Evolutionary conservation across 2,329 filamentous ascomycete genomes (phyloP), one percentile per base, ranked within the genome.

Genomic region (Mollisiaceae sp.): DNA sequence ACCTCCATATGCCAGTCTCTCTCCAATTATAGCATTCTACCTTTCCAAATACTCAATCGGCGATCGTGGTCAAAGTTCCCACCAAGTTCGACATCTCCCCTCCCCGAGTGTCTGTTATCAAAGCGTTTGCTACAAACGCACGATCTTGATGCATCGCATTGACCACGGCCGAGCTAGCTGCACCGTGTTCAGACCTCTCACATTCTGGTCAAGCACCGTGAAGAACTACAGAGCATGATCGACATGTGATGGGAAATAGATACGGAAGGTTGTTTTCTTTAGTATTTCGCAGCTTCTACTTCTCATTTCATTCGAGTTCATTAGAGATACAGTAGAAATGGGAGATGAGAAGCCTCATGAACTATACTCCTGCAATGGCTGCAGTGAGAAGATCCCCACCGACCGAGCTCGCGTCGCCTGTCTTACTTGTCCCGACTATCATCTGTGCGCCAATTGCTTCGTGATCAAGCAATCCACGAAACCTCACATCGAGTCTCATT

Each of bases 361-460:
- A 39, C 39, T 67, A 22, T 69, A 67, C 38, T 36, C 57, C 24
- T 69, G 67, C 36, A 56, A 57, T 52, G 62, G 62, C 39, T 69
- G 67, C 56, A 52, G 32, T n/a, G 55, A 55, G 22, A 20, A 39
- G 18, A 69, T 69, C 20, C 65, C 54, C 22, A 52, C 43, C 1
- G 38, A 65, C 15, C 57, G 65, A 41, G 67, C 67, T 15, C 60
- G 67, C 50, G 50, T 69, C n/a, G 24, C 55, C n/a, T 69, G 67
- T 58, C 62, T 67, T 24, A 63, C 59, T 22, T 69, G 67, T 32
- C 52, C 59, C 8, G 55, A 69, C 27, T 71, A 69, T 54, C 64
- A 73, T 41, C 68, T 73, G 12, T 73, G 72, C 47, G 59, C 72
- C n/a, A 72, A 73, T 41, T 73, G 72, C 60, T 68, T 68, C 56